Conservation (phyloP, 352 stramenopile genomes). For the Pythium brachiatum region DNA sequence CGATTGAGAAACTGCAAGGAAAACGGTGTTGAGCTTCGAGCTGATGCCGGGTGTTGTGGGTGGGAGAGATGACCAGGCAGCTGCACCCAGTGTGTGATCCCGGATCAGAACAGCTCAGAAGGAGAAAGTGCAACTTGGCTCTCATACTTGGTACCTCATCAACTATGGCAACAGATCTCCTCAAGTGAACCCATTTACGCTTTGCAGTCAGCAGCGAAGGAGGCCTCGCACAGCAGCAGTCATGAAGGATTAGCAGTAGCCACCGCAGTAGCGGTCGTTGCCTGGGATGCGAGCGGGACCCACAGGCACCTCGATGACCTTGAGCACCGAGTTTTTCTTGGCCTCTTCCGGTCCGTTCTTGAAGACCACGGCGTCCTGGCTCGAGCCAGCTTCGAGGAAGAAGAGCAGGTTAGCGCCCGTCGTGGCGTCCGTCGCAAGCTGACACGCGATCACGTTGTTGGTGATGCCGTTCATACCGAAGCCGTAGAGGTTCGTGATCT, state of each 20-base stretch:
- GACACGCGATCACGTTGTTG: slow-evolving; percentile 54
- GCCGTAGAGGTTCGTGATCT: slow-evolving; percentile 48
- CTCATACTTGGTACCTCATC: too few species aligned
- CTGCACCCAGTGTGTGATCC: too few species aligned
- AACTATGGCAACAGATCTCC: too few species aligned
- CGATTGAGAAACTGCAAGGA: neutral
- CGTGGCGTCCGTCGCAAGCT: slow-evolving; percentile 46
- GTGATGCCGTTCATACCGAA: slow-evolving; percentile 60
- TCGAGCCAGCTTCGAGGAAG: slow-evolving; percentile 50
- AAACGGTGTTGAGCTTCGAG: too few species aligned
- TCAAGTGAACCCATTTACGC: neutral
- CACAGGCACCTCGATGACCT: slow-evolving; percentile 48
- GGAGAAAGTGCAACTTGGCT: too few species aligned
- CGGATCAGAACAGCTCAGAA: too few species aligned
- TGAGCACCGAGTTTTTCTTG: slow-evolving; percentile 39
- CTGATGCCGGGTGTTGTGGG: too few species aligned
- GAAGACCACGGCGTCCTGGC: slow-evolving; percentile 39
- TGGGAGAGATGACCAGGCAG: too few species aligned
- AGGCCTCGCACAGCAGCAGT: too few species aligned
- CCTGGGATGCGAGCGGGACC: slow-evolving; percentile 38
- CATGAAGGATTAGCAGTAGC: slow-evolving; percentile 47
- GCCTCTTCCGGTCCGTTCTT: slow-evolving; percentile 33
- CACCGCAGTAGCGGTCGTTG: slow-evolving; percentile 50
- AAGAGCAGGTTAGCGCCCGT: slow-evolving; percentile 51
- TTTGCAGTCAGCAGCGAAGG: too few species aligned